Evolutionary conservation across 2,329 filamentous ascomycete species (phyloP), one percentile per base, ranked within the genome.

Genomic region (Claviceps monticola): DNA sequence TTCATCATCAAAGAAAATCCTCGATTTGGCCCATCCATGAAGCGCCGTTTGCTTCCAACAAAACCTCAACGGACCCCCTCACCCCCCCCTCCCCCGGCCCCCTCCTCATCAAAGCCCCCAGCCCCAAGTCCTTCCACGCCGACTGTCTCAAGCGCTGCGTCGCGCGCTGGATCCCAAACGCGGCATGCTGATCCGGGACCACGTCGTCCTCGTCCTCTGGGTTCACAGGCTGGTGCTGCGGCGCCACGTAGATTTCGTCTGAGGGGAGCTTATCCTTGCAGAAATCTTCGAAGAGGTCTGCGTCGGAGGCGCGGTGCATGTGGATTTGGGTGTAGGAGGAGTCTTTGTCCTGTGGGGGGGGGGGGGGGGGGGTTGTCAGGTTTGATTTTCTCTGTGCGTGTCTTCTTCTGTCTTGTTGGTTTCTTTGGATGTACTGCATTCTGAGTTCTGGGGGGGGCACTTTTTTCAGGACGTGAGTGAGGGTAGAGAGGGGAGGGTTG

Each of bases 121-220:
- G 71, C 0, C 86, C 84, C 6, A 91, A 69, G 62, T 93, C 87
- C 63, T 83, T 84, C 87, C 87, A 94, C 7, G 81, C 82, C 1
- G 84, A 75, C 68, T 89, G 85, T 60, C 76, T 78, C 59, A 73
- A 75, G 56, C 78, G 77, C 68, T 88, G 84, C 16, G 86, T 90
- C 9, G 87, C 87, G 58, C 85, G 79, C 66, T 87, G 82, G 60
- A 94, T 93, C 41, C 87, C 88, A 64, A 93, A 93, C 0, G 87
- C 88, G 13, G 87, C 87, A 63, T 93, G 87, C 69, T 93, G 87
- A 66, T 93, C 86, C 0, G 88, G 87, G 4, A 93, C 87, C 4
- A 93, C 84, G 62, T 93, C 87, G 62, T 93, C 88, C 68, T 93
- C 86, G 64, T 93, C 87, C 66, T 93, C 87, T 0, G 88, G 87